Base-by-base conservation (phyloP, 2,329 filamentous ascomycete genomes). In the Monascus ruber region DNA sequence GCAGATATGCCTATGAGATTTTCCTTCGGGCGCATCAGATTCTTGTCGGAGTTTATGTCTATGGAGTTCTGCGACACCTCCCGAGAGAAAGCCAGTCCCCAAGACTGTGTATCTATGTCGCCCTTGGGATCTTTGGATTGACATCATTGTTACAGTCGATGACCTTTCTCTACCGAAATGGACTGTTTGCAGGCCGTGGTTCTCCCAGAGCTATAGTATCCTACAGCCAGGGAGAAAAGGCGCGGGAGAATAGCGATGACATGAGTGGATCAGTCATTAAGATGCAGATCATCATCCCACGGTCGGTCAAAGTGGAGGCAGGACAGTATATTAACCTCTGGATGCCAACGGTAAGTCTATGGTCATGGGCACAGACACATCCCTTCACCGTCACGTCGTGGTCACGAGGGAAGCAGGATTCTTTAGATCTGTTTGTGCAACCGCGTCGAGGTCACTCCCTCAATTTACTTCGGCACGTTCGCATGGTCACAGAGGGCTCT, bases 351-450 rank as follows among this genome's bases (percentile, higher is more conserved):
- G 41, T 48, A 5, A 41, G 42, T 35, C 39, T 41, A 29, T 32
- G 11, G 11, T 51, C 44, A 11, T 49, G 42, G 37, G 33, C 39
- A 8, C 45, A 51, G 36, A 44, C 27, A n/a, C 45, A 51, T 39
- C 40, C 44, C 28, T 48, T 48, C 34, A 45, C 41, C 33, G 33
- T 52, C 9, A 46, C 39, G 5, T 52, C 48, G 3, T 52, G 48
- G 47, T 48, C 48, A n/a, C 32, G 10, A 4, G 37, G 32, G 7
- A 34, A 39, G 27, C 47, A 48, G 35, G 29, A 25, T 11, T 40
- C 33, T 28, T 33, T 60, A 9, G 45, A 58, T 31, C 50, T 60
- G 31, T 46, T 56, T 7, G 47, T 57, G 6, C 24, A 55, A 39
- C 40, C 46, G 31, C 42, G 34, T 17, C 33, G 38, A 24, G 51